A percentile compares a stretch with the other conserved stretches of the same genome.
Conservation (phyloP, 1,284 basidiomycete species). For the Schizophyllum commune region DNA sequence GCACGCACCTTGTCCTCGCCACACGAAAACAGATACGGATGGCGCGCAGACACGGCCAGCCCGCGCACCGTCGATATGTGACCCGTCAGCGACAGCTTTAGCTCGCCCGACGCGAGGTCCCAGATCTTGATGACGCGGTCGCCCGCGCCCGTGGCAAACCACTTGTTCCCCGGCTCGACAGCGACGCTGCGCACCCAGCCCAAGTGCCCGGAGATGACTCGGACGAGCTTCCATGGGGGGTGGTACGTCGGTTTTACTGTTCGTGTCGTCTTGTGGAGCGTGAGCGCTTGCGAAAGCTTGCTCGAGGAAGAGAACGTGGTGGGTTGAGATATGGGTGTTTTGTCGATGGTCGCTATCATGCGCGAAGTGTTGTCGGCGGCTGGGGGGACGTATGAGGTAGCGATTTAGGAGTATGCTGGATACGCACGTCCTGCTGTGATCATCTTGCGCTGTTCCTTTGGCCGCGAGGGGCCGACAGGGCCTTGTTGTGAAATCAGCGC, state of each 20-base stretch:
- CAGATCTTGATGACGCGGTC: slow-evolving; percentile 99
- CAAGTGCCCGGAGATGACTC: slow-evolving; percentile 96
- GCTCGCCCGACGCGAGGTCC: slow-evolving; percentile 93
- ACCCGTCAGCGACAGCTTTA: slow-evolving; percentile 93
- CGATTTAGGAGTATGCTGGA: background rate
- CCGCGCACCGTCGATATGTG: slow-evolving; percentile 97
- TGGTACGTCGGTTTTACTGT: slow-evolving; percentile 94
- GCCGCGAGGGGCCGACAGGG: slow-evolving; percentile 69
- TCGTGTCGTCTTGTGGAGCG: slow-evolving; percentile 84
- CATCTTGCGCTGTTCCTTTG: slow-evolving; percentile 53
- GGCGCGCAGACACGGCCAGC: slow-evolving; percentile 84
- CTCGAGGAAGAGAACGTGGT: slow-evolving; percentile 59
- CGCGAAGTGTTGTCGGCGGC: slow-evolving; percentile 42
- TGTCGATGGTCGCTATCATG: slow-evolving; percentile 67
- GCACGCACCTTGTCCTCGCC: slow-evolving; percentile 87
- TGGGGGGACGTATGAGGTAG: slow-evolving; percentile 11
- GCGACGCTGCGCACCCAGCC: slow-evolving; percentile 98
- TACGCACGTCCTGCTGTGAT: slow-evolving; percentile 66
- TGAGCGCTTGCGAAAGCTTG: slow-evolving; percentile 78
- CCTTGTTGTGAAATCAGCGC: slow-evolving; percentile 78
- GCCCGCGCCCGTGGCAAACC: slow-evolving; percentile 97
- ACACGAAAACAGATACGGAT: slow-evolving; percentile 96
- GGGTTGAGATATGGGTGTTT: slow-evolving; percentile 50
- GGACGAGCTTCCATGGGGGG: slow-evolving; percentile 91
- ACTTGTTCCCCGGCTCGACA: slow-evolving; percentile 96